Evolutionary conservation across 139 green algal species (phyloP).

Genomic region (Pleodorina starrii): DNA sequence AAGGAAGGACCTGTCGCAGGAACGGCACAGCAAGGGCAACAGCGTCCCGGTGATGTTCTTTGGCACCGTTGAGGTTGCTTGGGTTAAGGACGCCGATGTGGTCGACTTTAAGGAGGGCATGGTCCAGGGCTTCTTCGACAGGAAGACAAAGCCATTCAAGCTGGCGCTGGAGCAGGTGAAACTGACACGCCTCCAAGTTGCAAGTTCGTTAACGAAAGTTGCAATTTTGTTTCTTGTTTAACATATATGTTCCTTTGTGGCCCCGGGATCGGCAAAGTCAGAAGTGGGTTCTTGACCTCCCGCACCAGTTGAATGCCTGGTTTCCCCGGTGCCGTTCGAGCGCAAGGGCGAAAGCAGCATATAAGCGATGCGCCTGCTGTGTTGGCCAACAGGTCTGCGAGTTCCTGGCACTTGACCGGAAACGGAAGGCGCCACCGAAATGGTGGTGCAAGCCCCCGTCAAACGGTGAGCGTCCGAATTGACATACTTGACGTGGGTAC

Average conservation of each 20-base stretch:
- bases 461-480: conserved; percentile 45
- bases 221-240: not conserved
- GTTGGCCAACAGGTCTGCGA: conserved; percentile 69
- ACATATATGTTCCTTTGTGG: not conserved
- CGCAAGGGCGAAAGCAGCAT: no score
- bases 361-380: not conserved
- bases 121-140: conserved; percentile 58
- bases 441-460: conserved; percentile 76
- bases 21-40: conserved; percentile 43
- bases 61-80: conserved; percentile 82
- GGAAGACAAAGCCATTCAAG: conserved; percentile 66
- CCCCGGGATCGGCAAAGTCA: not conserved
- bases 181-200: no score
- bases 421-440: conserved; percentile 63
- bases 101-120: conserved; percentile 66
- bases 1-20: conserved; percentile 58
- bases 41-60: conserved; percentile 82
- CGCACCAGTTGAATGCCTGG: no score
- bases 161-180: conserved; percentile 59
- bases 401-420: conserved; percentile 64
- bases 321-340: no score
- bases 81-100: conserved; percentile 67
- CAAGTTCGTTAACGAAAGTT: no score
- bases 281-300: not conserved
- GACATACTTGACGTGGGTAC: no score